Evolutionary conservation across 805 yeast genomes (phyloP).

Genomic region (Saitoella complicata): DNA sequence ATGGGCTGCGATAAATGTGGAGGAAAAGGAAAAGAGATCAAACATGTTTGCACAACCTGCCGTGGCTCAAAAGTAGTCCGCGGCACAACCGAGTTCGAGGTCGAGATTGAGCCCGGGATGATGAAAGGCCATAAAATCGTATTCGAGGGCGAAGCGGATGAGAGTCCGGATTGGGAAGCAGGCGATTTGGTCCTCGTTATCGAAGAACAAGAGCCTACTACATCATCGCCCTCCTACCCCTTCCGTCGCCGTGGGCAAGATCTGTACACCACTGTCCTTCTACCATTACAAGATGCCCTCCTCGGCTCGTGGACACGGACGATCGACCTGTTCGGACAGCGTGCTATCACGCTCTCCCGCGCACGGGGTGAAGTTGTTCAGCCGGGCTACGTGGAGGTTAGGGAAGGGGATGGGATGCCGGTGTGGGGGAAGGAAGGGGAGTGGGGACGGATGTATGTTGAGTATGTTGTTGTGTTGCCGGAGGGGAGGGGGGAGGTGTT

Average conservation of each 20-base stretch:
- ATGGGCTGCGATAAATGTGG: slow-evolving; percentile 62
- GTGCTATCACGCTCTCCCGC: slow-evolving; percentile 36
- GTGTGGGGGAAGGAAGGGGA: slow-evolving; percentile 29
- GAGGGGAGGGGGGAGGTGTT: slow-evolving; percentile 6
- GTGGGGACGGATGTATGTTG: slow-evolving; percentile 34
- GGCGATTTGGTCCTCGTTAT: slow-evolving; percentile 63
- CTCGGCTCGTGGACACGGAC: slow-evolving; percentile 67
- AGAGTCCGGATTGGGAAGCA: slow-evolving; percentile 61
- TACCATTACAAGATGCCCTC: slow-evolving; percentile 55
- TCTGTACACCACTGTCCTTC: slow-evolving; percentile 65
- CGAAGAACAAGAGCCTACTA: slow-evolving; percentile 37
- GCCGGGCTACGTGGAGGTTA: slow-evolving; percentile 55
- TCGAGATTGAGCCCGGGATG: slow-evolving; percentile 57
- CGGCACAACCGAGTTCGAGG: slow-evolving; percentile 37
- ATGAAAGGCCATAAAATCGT: slow-evolving; percentile 42
- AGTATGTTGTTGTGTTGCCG: slow-evolving; percentile 24
- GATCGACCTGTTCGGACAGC: slow-evolving; percentile 50
- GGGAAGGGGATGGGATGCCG: slow-evolving; percentile 83
- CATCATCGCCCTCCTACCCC: slow-evolving; percentile 33
- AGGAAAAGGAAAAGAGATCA: slow-evolving; percentile 58
- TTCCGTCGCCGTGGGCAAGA: slow-evolving; percentile 64
- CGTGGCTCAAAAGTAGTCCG: slow-evolving; percentile 50
- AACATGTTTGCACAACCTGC: slow-evolving; percentile 52
- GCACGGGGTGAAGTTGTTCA: slow-evolving; percentile 34
- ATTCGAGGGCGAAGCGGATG: slow-evolving; percentile 65